Conservation (phyloP, 176 grass and related monocot species). For the Lolium multiflorum region DNA sequence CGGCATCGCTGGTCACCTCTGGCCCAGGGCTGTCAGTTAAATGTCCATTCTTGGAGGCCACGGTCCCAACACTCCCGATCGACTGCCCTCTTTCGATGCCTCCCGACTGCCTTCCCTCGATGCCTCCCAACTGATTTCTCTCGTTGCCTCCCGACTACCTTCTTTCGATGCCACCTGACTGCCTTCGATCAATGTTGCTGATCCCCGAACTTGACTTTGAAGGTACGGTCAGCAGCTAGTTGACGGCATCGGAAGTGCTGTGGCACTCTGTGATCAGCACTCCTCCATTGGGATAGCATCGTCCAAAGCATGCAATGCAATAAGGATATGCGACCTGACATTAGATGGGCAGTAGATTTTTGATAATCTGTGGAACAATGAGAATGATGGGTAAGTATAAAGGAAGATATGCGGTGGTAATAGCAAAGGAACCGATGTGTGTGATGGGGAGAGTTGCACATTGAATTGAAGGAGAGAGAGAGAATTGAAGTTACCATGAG, state of each 20-base stretch:
- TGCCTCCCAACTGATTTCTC: constrained; percentile 50
- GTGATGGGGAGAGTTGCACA: no score
- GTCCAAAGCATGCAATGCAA: constrained; percentile 75
- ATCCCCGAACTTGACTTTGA: constrained; percentile 45
- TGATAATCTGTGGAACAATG: no score
- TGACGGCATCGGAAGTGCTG: constrained; percentile 61
- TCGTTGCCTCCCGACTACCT: constrained; percentile 48
- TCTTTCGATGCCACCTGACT: constrained; percentile 18
- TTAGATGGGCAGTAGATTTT: constrained; percentile 11
- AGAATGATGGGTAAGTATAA: no score
- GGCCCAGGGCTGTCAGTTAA: constrained; percentile 37
- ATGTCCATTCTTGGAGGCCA: constrained; percentile 21
- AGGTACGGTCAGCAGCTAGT: constrained; percentile 67
- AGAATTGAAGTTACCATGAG: no score
- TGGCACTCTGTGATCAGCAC: constrained; percentile 71
- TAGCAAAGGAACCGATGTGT: no score
- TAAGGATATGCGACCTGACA: constrained; percentile 80
- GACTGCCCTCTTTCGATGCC: constrained; percentile 50
- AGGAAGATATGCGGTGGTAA: no score
- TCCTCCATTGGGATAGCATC: constrained; percentile 90
- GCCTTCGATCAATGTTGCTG: constrained; percentile 13
- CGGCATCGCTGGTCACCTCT: constrained; percentile 4
- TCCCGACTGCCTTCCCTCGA: not conserved
- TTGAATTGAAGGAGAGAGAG: no score
- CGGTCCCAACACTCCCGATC: constrained; percentile 10